Conservation (phyloP, 768 basidiomycete species). For the Lactarius pseudohatsudake region DNA sequence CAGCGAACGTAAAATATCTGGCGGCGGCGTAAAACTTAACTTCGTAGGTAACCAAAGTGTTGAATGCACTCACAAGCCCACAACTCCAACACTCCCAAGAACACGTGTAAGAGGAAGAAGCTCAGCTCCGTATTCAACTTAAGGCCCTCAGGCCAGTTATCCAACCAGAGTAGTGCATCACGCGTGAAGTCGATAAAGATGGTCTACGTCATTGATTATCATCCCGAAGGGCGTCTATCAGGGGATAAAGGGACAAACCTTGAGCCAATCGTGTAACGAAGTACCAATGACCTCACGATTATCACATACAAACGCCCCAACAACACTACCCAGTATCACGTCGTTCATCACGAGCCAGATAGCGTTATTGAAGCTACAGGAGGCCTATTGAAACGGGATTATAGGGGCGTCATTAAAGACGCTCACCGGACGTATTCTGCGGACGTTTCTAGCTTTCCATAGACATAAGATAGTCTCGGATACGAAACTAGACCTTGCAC, state of each 20-base stretch:
- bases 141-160: slow-evolving; percentile 93
- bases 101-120: slow-evolving; percentile 71
- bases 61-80: slow-evolving; percentile 65
- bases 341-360: slow-evolving; percentile 93
- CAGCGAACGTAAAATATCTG: slow-evolving; percentile 7
- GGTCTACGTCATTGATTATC: slow-evolving; percentile 32
- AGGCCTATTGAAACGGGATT: not conserved
- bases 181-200: slow-evolving; percentile 51
- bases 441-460: slow-evolving; percentile 28
- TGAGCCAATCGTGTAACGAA: slow-evolving; percentile 31
- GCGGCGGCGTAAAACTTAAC: not conserved
- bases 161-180: slow-evolving; percentile 72
- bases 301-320: slow-evolving; percentile 69
- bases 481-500: slow-evolving; percentile 22
- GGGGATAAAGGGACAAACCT: not conserved
- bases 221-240: not conserved
- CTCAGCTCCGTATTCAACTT: slow-evolving; percentile 97
- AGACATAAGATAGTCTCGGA: slow-evolving; percentile 26
- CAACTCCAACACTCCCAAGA: slow-evolving; percentile 59
- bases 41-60: not conserved
- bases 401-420: slow-evolving; percentile 1
- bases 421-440: slow-evolving; percentile 29
- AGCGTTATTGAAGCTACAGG: slow-evolving; percentile 79
- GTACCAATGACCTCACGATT: slow-evolving; percentile 53
- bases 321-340: slow-evolving; percentile 74